Evolutionary conservation across 2,329 filamentous ascomycete genomes (phyloP), one percentile per base, ranked within the genome.

Genomic region (Colletotrichum liaoningense): DNA sequence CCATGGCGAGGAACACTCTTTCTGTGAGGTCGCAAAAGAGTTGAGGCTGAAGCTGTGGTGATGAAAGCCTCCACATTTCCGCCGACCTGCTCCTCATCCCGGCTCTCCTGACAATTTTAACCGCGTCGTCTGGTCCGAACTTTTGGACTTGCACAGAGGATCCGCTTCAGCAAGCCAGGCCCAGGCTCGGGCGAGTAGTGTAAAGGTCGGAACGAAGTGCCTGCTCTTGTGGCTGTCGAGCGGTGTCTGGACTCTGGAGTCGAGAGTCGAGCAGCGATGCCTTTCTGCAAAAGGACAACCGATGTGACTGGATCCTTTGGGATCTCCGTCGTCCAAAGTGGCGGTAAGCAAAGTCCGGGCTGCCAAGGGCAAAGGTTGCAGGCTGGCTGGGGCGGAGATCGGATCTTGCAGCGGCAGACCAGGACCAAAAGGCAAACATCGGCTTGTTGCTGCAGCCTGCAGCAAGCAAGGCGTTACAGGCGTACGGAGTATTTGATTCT

Each of bases 31-130:
- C 42, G 55, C 63, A 46, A 68, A 11, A 72, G 58, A 63, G 69
- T 73, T 74, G 72, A 72, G 72, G 72, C 72, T 74, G 69, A 72
- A 59, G 6, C 8, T 52, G 33, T 54, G 33, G 69, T 38, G 58
- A 65, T 59, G 58, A n/a, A 26, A 26, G 46, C 67, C 46, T 73
- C 60, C 46, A 64, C 46, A 63, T 22, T 62, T 22, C 49, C 33
- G 55, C 22, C 9, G 28, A 26, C 62, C 62, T 58, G 3, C 24
- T 16, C 24, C 24, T 59, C 62, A 55, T 56, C 33, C 14, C 56
- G 63, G 30, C 46, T 65, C 70, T 65, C 55, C 19, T 24, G 33
- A 14, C 52, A 57, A 28, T 49, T 30, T 64, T 24, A 28, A 7
- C 30, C 24, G 24, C 16, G 16, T 57, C 67, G 55, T 66, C 46